Conservation (phyloP, 352 stramenopile genomes). For the Phytophthora syringae region DNA sequence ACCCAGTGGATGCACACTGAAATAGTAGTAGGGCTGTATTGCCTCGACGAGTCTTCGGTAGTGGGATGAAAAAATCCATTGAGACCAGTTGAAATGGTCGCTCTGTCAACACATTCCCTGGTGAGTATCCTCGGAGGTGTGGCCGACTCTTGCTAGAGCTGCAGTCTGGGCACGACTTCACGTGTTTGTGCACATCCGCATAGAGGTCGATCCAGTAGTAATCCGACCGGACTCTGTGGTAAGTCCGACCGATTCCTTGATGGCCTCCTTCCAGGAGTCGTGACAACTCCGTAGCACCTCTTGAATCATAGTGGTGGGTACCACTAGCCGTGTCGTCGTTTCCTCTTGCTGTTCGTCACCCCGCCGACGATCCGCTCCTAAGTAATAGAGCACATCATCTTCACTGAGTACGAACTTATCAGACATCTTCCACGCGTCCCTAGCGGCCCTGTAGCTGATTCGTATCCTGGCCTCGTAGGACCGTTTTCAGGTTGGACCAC, state of each 20-base stretch:
- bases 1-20: too few relatives aligned
- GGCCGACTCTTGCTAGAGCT: too few relatives aligned
- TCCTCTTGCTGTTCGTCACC: background rate
- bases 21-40: too few relatives aligned
- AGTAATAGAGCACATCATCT: conserved; percentile 12
- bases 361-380: background rate
- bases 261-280: conserved; percentile 15
- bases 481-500: conserved; percentile 10
- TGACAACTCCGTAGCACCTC: background rate
- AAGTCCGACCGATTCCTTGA: conserved; percentile 11
- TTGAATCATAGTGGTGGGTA: too few relatives aligned
- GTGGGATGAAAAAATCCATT: too few relatives aligned
- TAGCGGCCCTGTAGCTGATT: background rate
- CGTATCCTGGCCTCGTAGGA: background rate
- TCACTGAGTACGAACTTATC: conserved; percentile 2
- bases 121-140: too few relatives aligned
- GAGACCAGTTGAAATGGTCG: too few relatives aligned
- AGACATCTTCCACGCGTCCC: conserved; percentile 11
- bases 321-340: background rate
- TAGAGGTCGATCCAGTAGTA: conserved; percentile 12
- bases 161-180: background rate
- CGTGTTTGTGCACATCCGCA: conserved; percentile 2
- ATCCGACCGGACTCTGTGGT: background rate
- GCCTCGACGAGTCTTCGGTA: too few relatives aligned
- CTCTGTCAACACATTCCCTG: background rate